Conservation (phyloP, 345 rosid genomes). For the Populus euphratica region DNA sequence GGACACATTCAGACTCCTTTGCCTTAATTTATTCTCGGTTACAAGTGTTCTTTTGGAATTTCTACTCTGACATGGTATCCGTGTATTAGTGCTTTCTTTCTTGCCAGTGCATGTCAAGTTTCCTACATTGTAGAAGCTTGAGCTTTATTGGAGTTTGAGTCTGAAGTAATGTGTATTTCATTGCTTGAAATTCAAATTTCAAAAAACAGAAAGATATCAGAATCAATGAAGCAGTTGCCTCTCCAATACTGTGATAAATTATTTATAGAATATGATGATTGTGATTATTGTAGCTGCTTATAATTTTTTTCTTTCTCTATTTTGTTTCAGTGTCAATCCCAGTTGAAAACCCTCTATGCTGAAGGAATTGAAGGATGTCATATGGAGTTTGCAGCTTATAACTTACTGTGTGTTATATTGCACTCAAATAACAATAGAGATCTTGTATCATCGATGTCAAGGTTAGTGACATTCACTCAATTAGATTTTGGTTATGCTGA, state of each 20-base stretch:
- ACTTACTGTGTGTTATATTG: constrained; percentile 76
- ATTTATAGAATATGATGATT: neutral
- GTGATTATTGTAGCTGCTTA: neutral
- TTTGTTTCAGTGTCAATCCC: constrained; percentile 82
- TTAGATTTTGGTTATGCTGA: neutral
- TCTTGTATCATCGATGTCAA: constrained; percentile 80
- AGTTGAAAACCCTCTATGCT: constrained; percentile 80
- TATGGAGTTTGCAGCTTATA: constrained; percentile 92
- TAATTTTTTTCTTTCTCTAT: constrained; percentile 4
- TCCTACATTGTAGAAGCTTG: neutral
- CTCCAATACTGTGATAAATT: neutral
- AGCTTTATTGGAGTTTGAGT: neutral
- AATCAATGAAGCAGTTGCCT: constrained; percentile 1
- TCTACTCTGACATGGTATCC: neutral
- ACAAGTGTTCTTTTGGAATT: neutral
- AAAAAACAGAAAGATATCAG: neutral
- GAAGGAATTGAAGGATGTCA: constrained; percentile 92
- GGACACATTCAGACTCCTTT: neutral
- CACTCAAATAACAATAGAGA: constrained; percentile 86
- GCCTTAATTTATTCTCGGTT: neutral
- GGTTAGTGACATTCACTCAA: constrained; percentile 43
- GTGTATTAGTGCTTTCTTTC: neutral
- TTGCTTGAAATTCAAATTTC: neutral
- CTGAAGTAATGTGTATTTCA: neutral
- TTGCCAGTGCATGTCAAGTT: neutral